These are phyloP conservation scores for Termitomyces sp. DNA, from an alignment of 768 basidiomycete genomes.

Conservation along the genomic window DNA sequence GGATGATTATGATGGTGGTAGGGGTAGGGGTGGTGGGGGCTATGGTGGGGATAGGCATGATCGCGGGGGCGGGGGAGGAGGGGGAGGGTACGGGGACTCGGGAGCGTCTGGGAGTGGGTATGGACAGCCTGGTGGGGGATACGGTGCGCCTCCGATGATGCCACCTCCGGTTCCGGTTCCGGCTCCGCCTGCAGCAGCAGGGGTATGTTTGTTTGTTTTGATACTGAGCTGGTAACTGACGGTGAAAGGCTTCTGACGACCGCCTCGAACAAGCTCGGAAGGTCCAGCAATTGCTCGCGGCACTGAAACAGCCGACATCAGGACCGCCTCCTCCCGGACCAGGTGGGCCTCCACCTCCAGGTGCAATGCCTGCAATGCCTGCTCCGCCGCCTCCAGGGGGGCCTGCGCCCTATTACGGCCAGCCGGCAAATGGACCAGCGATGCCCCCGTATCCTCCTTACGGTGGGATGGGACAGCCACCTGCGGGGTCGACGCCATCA, in stretches of 20 bases:
- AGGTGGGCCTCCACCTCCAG: slow-evolving; percentile 28
- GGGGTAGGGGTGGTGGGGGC: slow-evolving; percentile 30
- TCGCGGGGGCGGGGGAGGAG: slow-evolving; percentile 16
- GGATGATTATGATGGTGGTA: slow-evolving; percentile 32
- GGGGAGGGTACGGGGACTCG: slow-evolving; percentile 13
- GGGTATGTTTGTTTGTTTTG: background rate
- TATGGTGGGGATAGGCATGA: slow-evolving; percentile 19
- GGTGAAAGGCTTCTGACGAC: slow-evolving; percentile 53
- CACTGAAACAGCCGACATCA: slow-evolving; percentile 65
- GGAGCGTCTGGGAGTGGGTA: slow-evolving; percentile 23
- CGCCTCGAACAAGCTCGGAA: slow-evolving; percentile 84
- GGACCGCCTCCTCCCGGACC: slow-evolving; percentile 22
- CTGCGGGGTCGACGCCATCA: slow-evolving; percentile 26
- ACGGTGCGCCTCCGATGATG: slow-evolving; percentile 17
- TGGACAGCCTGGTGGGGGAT: slow-evolving; percentile 20
- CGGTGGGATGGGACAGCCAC: slow-evolving; percentile 17
- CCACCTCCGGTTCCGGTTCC: slow-evolving; percentile 18
- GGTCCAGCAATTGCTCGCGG: slow-evolving; percentile 82
- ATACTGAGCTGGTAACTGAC: slow-evolving; percentile 2
- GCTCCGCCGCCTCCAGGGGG: slow-evolving; percentile 24
- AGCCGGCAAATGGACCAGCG: slow-evolving; percentile 26
- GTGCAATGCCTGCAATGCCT: slow-evolving; percentile 17
- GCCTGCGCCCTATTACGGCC: slow-evolving; percentile 39
- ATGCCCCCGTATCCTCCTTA: slow-evolving; percentile 30
- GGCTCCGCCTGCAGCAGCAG: slow-evolving; percentile 16